Evolutionary conservation across 2,329 filamentous ascomycete genomes (phyloP).

Genomic region (Xylaria multiplex): DNA sequence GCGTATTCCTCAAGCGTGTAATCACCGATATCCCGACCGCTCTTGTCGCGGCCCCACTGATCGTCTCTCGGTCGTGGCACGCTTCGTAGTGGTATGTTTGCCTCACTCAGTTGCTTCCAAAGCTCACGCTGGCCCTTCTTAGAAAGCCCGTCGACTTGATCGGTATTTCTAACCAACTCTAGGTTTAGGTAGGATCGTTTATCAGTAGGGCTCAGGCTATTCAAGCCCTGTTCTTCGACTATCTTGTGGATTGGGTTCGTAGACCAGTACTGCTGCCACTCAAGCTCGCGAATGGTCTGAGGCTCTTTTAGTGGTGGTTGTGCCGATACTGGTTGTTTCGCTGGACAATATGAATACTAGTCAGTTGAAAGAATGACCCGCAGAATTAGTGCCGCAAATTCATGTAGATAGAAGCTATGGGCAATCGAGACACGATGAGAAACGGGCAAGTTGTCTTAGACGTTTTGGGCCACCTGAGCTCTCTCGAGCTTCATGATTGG

Average conservation of each 20-base stretch:
- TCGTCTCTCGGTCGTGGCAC: slow-evolving; percentile 48
- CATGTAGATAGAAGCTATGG: slow-evolving; percentile 5
- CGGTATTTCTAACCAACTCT: slow-evolving; percentile 56
- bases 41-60: slow-evolving; percentile 62
- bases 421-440: slow-evolving; percentile 3
- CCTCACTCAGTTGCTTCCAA: slow-evolving; percentile 66
- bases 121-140: slow-evolving; percentile 53
- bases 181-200: slow-evolving; percentile 60
- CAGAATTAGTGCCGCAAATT: neutral
- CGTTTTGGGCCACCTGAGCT: neutral
- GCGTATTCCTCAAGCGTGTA: slow-evolving; percentile 60
- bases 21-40: slow-evolving; percentile 60
- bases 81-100: slow-evolving; percentile 60
- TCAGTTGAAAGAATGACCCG: neutral
- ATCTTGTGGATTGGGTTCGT: slow-evolving; percentile 61
- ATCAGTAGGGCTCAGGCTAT: slow-evolving; percentile 59
- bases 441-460: neutral
- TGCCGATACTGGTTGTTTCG: slow-evolving; percentile 40
- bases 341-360: slow-evolving; percentile 28
- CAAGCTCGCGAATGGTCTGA: slow-evolving; percentile 61
- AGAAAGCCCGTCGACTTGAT: slow-evolving; percentile 49
- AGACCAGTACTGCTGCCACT: slow-evolving; percentile 58
- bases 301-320: slow-evolving; percentile 49
- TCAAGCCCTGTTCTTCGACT: slow-evolving; percentile 57
- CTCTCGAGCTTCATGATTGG: slow-evolving; percentile 26